phyloP scores from a whole-genome alignment of 2,329 filamentous ascomycete species.

The Sporothrix humicola region DNA sequence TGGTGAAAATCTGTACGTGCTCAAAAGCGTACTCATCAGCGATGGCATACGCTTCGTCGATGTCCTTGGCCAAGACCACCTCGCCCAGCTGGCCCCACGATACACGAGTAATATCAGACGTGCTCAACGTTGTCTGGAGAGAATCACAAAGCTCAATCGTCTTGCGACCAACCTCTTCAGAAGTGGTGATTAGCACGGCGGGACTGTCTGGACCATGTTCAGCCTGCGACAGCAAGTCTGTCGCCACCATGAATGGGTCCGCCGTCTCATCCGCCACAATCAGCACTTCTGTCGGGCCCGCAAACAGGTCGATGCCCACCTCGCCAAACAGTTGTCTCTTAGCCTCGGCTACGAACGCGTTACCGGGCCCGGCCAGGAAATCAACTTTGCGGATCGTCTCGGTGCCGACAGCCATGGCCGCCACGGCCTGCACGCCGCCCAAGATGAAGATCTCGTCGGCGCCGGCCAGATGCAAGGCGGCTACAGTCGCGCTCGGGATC shows the following conservation, averaged over 20 bases:
- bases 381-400: conserved; percentile 61
- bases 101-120: conserved; percentile 50
- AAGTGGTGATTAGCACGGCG: conserved; percentile 57
- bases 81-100: conserved; percentile 56
- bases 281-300: conserved; percentile 59
- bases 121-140: conserved; percentile 51
- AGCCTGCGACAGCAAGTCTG: conserved; percentile 55
- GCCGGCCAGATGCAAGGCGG: conserved; percentile 56
- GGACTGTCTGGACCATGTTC: conserved; percentile 60
- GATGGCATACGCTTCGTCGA: conserved; percentile 52
- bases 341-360: conserved; percentile 60
- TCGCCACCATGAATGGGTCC: conserved; percentile 53
- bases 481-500: conserved; percentile 56
- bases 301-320: conserved; percentile 60
- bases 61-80: conserved; percentile 50
- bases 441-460: conserved; percentile 58
- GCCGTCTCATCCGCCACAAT: conserved; percentile 56
- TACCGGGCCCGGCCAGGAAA: conserved; percentile 61
- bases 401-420: conserved; percentile 64
- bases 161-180: conserved; percentile 47
- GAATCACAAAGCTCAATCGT: conserved; percentile 48
- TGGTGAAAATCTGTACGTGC: conserved; percentile 58
- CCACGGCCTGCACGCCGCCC: conserved; percentile 62
- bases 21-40: conserved; percentile 57
- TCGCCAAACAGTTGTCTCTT: conserved; percentile 60